Conservation (phyloP, 23 red algal genomes). For the Pyropia haitanensis region DNA sequence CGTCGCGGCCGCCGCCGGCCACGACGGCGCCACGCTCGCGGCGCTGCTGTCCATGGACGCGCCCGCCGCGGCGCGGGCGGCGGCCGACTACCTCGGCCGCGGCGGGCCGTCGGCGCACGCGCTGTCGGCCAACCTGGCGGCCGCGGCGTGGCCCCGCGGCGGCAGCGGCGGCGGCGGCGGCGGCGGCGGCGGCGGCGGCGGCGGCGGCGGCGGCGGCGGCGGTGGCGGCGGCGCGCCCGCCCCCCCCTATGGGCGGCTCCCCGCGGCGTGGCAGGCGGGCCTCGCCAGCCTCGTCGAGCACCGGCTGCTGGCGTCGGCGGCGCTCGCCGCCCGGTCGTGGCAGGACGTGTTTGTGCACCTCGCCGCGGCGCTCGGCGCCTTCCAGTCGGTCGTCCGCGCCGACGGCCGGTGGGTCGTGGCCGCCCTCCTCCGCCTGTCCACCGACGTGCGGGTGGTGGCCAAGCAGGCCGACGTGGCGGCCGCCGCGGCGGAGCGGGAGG, state of each 20-base stretch:
- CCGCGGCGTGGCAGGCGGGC: slow-evolving; percentile 17
- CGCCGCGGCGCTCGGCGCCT: slow-evolving; percentile 10
- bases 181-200: no score
- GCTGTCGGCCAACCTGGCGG: no score
- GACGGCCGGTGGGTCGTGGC: slow-evolving; percentile 44
- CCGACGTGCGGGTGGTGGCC: slow-evolving; percentile 48
- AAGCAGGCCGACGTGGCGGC: slow-evolving; percentile 49
- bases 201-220: no score
- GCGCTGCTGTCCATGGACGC: slow-evolving; percentile 28
- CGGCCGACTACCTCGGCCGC: slow-evolving; percentile 22
- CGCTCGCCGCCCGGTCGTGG: slow-evolving; percentile 32
- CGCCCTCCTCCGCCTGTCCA: slow-evolving; percentile 27
- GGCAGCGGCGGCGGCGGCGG: no score
- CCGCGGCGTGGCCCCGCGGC: no score
- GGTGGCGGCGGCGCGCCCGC: no score
- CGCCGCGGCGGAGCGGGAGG: slow-evolving; percentile 1
- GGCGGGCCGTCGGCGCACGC: slow-evolving; percentile 18
- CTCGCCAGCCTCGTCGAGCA: slow-evolving; percentile 41
- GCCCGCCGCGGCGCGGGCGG: slow-evolving; percentile 11
- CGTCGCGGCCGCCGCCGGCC: slow-evolving; percentile 21
- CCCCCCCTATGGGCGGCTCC: background rate
- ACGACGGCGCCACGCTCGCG: slow-evolving; percentile 11
- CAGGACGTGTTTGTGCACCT: slow-evolving; percentile 20
- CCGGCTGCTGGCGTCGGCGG: slow-evolving; percentile 32
- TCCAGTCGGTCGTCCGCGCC: slow-evolving; percentile 11